Base-by-base conservation (phyloP, 768 basidiomycete species). In the Tylopilus rubrobrunneus region DNA sequence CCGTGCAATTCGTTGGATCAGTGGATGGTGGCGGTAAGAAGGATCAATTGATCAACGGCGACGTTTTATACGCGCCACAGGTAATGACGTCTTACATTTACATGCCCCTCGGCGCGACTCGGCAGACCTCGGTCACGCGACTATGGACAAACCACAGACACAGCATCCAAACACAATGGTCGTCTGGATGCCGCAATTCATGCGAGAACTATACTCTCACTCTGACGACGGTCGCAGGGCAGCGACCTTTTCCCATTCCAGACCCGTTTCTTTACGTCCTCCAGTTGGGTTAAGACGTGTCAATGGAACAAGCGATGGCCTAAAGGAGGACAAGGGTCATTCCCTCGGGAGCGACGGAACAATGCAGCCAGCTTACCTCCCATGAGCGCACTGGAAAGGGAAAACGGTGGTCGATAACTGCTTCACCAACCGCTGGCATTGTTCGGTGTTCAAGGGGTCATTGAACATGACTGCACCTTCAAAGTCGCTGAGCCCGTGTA, bases 391-490 rank as follows among this genome's bases (percentile, higher is more conserved):
- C 67, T 92, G 91, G 71, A 97, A 98, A 2, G 96, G 95, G 62
- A 91, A 87, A 4, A 78, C 76, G 3, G 92, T 92, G 56, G 78
- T 67, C 9, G 86, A 77, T 28, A 99, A 77, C 58, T 83, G 78
- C 7, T 64, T 61, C 43, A 98, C 76, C 40, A 99, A 78, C 45
- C 76, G 73, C 59, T 78, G 67, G 67, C 92, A 91, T 65, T 97
- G 92, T 34, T 76, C 76, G 7, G 73, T 50, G 14, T 75, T 81
- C 46, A 99, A 75, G 0, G 76, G 54, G 66, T 98, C 95, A 60
- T 95, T 95, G 76, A 97, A 97, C 93, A 98, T 97, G 69, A 97
- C 90, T 3, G 96, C 95, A 49, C 95, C 94, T 97, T 67, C 34
- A 21, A 48, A 47, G 43, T 45, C 23, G 21, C 34, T 63, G 11